Evolutionary conservation across 805 yeast genomes (phyloP), one percentile per base, ranked within the genome.

Genomic region (Nakazawaea siamensis): DNA sequence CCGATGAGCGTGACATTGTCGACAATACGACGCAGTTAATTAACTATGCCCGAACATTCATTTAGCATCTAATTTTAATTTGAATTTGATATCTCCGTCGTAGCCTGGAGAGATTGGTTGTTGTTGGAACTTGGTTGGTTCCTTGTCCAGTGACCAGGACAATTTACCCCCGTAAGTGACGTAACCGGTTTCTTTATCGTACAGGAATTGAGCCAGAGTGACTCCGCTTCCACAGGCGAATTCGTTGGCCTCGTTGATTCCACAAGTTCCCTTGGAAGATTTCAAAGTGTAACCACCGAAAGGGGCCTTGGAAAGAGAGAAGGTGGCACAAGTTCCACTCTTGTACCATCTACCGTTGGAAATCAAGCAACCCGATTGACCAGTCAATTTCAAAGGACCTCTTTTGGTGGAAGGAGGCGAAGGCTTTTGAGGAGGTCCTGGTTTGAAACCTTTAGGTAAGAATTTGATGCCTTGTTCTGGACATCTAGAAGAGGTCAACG

Each of bases 251-350:
- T 37, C 29, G 35, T 49, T 55, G 3, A 78, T 43, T 2, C 76
- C 79, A 60, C 97, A 88, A 41, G 63, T 70, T 0, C 97, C 97
- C 47, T 70, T 75, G 26, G 84, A 73, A 1, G 92, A 70, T 40
- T 66, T 66, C 29, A 88, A 50, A 38, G 75, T 70, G 47, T 73
- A 70, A n/a, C 92, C 92, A 3, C 92, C 92, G 55, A 74, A 75
- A 23, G 70, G 69, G 21, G 80, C 73, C 35, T 75, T 67, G 21
- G 56, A 49, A 18, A 82, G 47, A 18, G 66, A 66, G 58, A 67
- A 88, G 4, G 80, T 75, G 4, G 96, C 97, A 56, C 97, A 90
- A 0, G 92, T 74, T 1, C 96, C 96, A 13, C 68, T 64, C 4
- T 69, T 52, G 58, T 80, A 84, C 92, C 94, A 88, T 44, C 75